These are phyloP conservation scores for Pichia nakasei DNA, from an alignment of 805 yeast genomes.

Conservation along the genomic window DNA sequence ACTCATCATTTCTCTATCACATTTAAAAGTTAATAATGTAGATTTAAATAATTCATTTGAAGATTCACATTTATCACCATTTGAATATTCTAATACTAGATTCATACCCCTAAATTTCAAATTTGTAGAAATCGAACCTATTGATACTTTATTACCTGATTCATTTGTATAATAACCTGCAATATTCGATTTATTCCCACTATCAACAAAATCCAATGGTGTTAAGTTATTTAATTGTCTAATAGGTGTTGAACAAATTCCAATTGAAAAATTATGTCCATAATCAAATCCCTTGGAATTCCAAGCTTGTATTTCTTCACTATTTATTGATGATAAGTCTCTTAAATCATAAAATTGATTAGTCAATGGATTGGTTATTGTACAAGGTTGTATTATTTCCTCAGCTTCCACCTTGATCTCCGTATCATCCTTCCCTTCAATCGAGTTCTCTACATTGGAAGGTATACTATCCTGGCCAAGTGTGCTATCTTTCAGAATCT, in stretches of 20 bases:
- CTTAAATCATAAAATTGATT: constrained; percentile 40
- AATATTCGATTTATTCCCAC: constrained; percentile 33
- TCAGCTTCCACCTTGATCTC: too few relatives aligned
- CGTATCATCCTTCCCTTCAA: too few relatives aligned
- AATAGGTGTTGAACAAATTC: constrained; percentile 57
- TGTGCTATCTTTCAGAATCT: not conserved
- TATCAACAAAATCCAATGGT: constrained; percentile 25
- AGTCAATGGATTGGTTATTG: constrained; percentile 34
- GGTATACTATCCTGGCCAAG: too few relatives aligned
- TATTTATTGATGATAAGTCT: constrained; percentile 27
- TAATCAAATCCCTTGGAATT: constrained; percentile 61
- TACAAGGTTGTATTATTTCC: constrained; percentile 30
- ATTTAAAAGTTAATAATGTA: constrained; percentile 60
- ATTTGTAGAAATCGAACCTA: constrained; percentile 51
- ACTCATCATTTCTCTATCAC: constrained; percentile 65
- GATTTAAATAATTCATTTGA: constrained; percentile 40
- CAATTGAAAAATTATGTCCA: constrained; percentile 63
- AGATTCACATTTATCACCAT: constrained; percentile 52
- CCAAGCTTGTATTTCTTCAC: constrained; percentile 42
- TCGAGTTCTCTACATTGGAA: too few relatives aligned
- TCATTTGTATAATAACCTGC: constrained; percentile 51
- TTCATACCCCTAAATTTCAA: constrained; percentile 69
- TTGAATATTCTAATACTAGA: constrained; percentile 56
- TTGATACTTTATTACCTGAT: constrained; percentile 35
- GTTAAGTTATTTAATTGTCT: constrained; percentile 17